Base-by-base conservation (phyloP, 495 filamentous ascomycete genomes). In the Usnea hakonensis region DNA sequence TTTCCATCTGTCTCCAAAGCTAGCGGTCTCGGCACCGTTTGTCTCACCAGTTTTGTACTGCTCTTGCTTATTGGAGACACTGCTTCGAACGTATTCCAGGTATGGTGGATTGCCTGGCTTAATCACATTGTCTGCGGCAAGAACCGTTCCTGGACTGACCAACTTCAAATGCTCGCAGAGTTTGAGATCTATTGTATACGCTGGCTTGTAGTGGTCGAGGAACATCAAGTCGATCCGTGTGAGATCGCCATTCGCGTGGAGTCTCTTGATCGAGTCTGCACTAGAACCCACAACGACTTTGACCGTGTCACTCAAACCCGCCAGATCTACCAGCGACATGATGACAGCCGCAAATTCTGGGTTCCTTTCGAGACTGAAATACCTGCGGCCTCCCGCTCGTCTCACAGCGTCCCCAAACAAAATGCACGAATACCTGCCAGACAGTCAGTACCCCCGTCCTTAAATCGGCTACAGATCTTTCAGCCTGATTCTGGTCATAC, bases 61-160 rank as follows among this genome's bases (percentile, higher is more conserved):
- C 38, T 73, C 67, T 10, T 70, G 46, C 36, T 67, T 71, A 72
- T 86, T 83, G 66, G 84, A 73, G 2, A 81, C 75, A 43, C 72
- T 80, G 60, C 78, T 81, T 30, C 83, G 71, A 6, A 89, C 86
- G 63, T 86, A 89, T 66, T 83, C 75, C 33, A 85, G 70, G 68
- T 89, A 90, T 11, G 77, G 77, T 9, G 87, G 87, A 65, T 88
- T 89, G 1, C 86, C 87, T 5, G 87, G 87, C 61, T 80, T 79
- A 58, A 88, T 79, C n/a, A 88, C 81, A 67, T 90, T 90, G 68
- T 90, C 87, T 4, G 86, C 87, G 2, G 79, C 83, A 26, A 87
- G 61, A 5, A 88, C 76, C 0, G 82, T 79, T 5, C 86, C 87
- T 0, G 71, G 68, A 1, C 70, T 73, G 32, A 90, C 71, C 30